Conservation (phyloP, 768 basidiomycete genomes). For the Auricularia sp. region DNA sequence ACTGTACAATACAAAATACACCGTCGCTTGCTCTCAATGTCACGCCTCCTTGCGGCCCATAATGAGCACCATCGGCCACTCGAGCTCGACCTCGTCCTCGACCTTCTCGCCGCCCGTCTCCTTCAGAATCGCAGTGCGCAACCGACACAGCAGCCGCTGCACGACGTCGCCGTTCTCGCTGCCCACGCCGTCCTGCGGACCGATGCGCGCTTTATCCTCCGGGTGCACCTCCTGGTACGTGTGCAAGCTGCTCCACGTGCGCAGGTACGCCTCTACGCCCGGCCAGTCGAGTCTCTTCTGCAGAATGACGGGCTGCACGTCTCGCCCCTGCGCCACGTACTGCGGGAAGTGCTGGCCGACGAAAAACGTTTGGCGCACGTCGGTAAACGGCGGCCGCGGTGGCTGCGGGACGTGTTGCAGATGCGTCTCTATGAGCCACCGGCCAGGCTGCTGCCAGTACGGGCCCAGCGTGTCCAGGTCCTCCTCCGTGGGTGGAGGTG, state of each 20-base stretch:
- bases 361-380: slow-evolving; percentile 47
- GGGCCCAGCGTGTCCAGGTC: slow-evolving; percentile 42
- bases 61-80: slow-evolving; percentile 26
- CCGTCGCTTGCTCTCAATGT: too few species aligned
- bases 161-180: slow-evolving; percentile 49
- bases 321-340: slow-evolving; percentile 48
- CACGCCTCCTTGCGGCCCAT: background rate
- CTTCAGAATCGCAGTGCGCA: slow-evolving; percentile 29
- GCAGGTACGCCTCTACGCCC: slow-evolving; percentile 55
- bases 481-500: background rate
- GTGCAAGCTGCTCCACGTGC: slow-evolving; percentile 61
- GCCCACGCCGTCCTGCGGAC: slow-evolving; percentile 13
- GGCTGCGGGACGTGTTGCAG: slow-evolving; percentile 61
- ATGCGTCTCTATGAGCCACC: slow-evolving; percentile 61
- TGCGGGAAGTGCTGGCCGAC: slow-evolving; percentile 52
- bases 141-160: slow-evolving; percentile 47
- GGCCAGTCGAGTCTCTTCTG: slow-evolving; percentile 52
- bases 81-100: slow-evolving; percentile 25
- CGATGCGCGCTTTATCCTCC: slow-evolving; percentile 31
- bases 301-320: slow-evolving; percentile 42
- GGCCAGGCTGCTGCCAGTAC: slow-evolving; percentile 74
- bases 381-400: slow-evolving; percentile 23
- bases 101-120: slow-evolving; percentile 15
- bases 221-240: slow-evolving; percentile 56
- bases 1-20: background rate